These are phyloP conservation scores for Penium margaritaceum DNA, from an alignment of 139 green algal species.

Conservation along the genomic window DNA sequence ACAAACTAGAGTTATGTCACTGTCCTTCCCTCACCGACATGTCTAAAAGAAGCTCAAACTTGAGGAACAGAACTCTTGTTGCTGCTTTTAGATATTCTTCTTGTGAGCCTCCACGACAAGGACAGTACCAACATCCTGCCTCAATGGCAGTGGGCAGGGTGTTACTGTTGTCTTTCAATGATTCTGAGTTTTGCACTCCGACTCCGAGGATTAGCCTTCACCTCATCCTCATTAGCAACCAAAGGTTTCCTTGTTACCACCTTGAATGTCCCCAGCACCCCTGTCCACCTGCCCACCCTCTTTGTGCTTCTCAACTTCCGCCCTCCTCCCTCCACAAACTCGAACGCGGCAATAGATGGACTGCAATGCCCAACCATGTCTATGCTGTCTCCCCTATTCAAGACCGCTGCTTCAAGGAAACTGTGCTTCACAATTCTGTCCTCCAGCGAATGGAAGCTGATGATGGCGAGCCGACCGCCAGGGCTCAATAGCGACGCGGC, in stretches of 20 bases:
- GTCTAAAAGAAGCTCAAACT: too few relatives aligned
- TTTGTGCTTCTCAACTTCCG: background rate
- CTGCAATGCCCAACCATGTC: too few relatives aligned
- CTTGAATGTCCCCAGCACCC: background rate
- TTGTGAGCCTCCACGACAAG: too few relatives aligned
- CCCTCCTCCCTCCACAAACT: constrained; percentile 11
- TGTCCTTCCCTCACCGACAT: too few relatives aligned
- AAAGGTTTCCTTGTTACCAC: constrained; percentile 31
- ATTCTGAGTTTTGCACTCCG: constrained; percentile 83
- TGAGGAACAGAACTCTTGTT: too few relatives aligned
- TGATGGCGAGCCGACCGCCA: constrained; percentile 74
- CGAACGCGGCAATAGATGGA: background rate
- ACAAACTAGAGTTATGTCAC: too few relatives aligned
- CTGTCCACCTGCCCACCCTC: background rate
- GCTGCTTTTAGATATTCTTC: too few relatives aligned
- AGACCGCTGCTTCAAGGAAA: constrained; percentile 53
- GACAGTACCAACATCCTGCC: too few relatives aligned
- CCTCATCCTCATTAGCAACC: constrained; percentile 56
- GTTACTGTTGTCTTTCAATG: constrained; percentile 1
- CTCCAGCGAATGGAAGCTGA: constrained; percentile 91
- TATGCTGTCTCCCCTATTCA: too few relatives aligned
- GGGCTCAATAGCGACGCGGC: constrained; percentile 56
- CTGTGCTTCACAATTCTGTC: constrained; percentile 84
- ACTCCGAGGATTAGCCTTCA: constrained; percentile 60
- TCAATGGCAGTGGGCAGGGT: too few relatives aligned